Evolutionary conservation across 495 filamentous ascomycete species (phyloP).

Genomic region (Podospora didyma): DNA sequence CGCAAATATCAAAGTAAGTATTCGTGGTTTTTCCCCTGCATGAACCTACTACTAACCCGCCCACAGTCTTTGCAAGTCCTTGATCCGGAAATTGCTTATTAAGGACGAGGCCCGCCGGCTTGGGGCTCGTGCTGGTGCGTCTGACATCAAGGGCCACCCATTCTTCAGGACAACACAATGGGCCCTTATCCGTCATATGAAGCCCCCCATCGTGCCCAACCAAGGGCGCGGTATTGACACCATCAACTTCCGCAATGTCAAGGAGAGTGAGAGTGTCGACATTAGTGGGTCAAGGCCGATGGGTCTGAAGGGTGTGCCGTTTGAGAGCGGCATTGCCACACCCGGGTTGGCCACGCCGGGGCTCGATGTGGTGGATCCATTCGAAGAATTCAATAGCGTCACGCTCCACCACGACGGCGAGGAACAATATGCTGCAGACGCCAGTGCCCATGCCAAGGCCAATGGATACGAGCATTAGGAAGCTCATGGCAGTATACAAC

Average conservation of each 20-base stretch:
- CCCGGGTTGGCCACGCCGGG: constrained; percentile 85
- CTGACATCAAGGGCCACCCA: constrained; percentile 92
- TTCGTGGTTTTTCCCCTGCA: background rate
- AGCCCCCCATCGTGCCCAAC: constrained; percentile 95
- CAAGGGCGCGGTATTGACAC: constrained; percentile 90
- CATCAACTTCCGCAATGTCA: constrained; percentile 94
- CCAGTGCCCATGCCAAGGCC: constrained; percentile 7
- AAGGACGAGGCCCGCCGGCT: constrained; percentile 96
- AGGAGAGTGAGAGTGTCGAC: constrained; percentile 93
- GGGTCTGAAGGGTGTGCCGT: constrained; percentile 67
- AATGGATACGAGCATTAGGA: constrained; percentile 24
- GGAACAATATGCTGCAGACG: constrained; percentile 34
- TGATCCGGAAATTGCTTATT: constrained; percentile 94
- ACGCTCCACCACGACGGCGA: constrained; percentile 97
- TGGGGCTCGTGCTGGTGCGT: constrained; percentile 90
- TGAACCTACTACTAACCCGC: background rate
- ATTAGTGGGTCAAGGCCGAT: constrained; percentile 62
- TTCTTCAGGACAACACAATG: constrained; percentile 96
- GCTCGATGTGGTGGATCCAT: constrained; percentile 73
- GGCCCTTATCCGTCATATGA: constrained; percentile 95
- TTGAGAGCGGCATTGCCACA: constrained; percentile 81
- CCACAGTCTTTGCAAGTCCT: constrained; percentile 82
- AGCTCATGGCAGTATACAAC: constrained; percentile 3
- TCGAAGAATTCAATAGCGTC: constrained; percentile 98
- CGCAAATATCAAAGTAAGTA: constrained; percentile 85